A percentile compares a stretch with the other conserved stretches of the same genome.
phyloP scores from a whole-genome alignment of 1,284 basidiomycete species.

The Melampsora abietis-canadensis region DNA sequence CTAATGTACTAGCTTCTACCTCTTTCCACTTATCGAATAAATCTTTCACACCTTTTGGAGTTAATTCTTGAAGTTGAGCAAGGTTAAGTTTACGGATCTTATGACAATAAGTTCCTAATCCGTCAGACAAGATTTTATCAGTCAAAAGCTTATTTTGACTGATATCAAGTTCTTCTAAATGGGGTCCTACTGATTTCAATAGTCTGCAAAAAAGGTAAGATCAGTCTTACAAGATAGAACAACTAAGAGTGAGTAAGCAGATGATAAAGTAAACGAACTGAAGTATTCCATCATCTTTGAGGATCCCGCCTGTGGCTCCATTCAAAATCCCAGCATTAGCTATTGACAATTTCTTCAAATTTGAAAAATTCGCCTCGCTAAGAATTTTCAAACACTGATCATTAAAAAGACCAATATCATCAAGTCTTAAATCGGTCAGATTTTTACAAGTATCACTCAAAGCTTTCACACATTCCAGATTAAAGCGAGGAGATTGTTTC shows the following conservation, averaged over 20 bases:
- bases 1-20: slow-evolving; percentile 13
- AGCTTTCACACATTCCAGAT: slow-evolving; percentile 65
- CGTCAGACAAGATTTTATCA: slow-evolving; percentile 63
- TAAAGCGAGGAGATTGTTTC: slow-evolving; percentile 72
- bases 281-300: slow-evolving; percentile 24
- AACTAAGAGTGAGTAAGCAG: background rate
- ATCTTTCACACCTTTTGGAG: slow-evolving; percentile 44
- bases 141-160: slow-evolving; percentile 61
- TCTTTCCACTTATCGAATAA: slow-evolving; percentile 45
- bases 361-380: slow-evolving; percentile 47
- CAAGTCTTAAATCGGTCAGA: slow-evolving; percentile 69
- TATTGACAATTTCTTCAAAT: slow-evolving; percentile 27
- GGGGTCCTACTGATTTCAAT: slow-evolving; percentile 46
- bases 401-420: slow-evolving; percentile 71
- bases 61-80: slow-evolving; percentile 62
- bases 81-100: slow-evolving; percentile 63
- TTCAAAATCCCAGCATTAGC: slow-evolving; percentile 36
- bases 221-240: background rate
- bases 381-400: slow-evolving; percentile 65
- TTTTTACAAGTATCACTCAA: slow-evolving; percentile 65
- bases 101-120: slow-evolving; percentile 62
- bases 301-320: slow-evolving; percentile 27
- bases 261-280: slow-evolving; percentile 15
- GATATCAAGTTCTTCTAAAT: slow-evolving; percentile 63
- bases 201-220: slow-evolving; percentile 45